These are phyloP conservation scores for Talaromyces sp. DNA, from an alignment of 2,329 filamentous ascomycete species.

Conservation along the genomic window DNA sequence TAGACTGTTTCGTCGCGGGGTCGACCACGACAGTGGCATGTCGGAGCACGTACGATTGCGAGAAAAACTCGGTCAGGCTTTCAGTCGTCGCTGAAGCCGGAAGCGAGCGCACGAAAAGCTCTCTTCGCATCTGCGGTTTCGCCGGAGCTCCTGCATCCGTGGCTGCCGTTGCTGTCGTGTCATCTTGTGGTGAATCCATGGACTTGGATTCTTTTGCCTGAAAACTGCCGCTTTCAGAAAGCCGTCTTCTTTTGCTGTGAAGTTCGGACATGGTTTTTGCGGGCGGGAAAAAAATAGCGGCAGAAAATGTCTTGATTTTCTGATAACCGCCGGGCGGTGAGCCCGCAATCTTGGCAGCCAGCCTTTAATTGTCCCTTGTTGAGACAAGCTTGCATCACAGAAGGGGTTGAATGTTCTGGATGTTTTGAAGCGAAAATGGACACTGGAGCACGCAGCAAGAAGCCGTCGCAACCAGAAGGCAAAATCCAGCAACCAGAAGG, in stretches of 20 bases:
- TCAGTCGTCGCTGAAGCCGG: conserved; percentile 75
- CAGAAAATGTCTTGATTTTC: conserved; percentile 21
- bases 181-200: conserved; percentile 12
- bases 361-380: background rate
- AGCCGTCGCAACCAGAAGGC: conserved; percentile 25
- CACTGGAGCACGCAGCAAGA: conserved; percentile 12
- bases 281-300: conserved; percentile 23
- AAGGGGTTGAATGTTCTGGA: too few relatives aligned
- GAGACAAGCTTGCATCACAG: background rate
- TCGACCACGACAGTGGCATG: conserved; percentile 92
- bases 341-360: background rate
- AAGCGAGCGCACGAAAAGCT: conserved; percentile 87
- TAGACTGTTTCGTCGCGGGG: conserved; percentile 75
- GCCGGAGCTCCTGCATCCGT: conserved; percentile 16
- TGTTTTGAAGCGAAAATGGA: background rate
- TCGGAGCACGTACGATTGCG: conserved; percentile 88
- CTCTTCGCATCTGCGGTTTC: conserved; percentile 45
- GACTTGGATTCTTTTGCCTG: conserved; percentile 15
- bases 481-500: conserved; percentile 55
- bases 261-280: conserved; percentile 25
- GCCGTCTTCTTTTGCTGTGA: conserved; percentile 29
- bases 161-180: conserved; percentile 14
- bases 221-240: conserved; percentile 23
- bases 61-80: conserved; percentile 80
- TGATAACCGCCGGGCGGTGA: conserved; percentile 19